phyloP scores from a whole-genome alignment of 495 filamentous ascomycete genomes.

The Penicillium robsamsonii region DNA sequence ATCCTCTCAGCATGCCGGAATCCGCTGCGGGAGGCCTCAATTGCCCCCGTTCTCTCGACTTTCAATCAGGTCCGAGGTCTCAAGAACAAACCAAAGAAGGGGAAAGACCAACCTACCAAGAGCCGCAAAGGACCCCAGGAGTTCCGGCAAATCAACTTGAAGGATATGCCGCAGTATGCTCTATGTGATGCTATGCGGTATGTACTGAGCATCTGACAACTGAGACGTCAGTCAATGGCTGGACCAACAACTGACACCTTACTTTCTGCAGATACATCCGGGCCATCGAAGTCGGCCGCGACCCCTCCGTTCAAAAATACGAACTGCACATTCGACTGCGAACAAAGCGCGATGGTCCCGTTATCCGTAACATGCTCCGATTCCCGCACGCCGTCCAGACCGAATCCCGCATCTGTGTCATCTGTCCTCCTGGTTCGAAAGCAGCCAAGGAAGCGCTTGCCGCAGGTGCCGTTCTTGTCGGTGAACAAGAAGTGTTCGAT shows the following conservation, averaged over 20 bases:
- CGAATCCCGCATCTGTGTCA: constrained; percentile 80
- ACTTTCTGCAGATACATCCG: constrained; percentile 68
- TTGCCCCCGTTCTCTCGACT: constrained; percentile 34
- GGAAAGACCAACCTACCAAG: constrained; percentile 55
- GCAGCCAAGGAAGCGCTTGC: constrained; percentile 64
- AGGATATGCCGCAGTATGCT: constrained; percentile 64
- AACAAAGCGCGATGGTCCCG: constrained; percentile 76
- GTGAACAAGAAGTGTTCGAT: constrained; percentile 82
- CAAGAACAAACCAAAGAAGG: constrained; percentile 37
- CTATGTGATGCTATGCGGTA: constrained; percentile 94
- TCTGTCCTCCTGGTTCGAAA: constrained; percentile 74
- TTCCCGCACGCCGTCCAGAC: constrained; percentile 87
- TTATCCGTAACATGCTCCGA: constrained; percentile 80
- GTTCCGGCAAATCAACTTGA: constrained; percentile 61
- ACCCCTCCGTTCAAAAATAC: constrained; percentile 74
- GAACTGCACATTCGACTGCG: constrained; percentile 78
- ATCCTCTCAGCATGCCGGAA: constrained; percentile 39
- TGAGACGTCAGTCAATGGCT: background rate
- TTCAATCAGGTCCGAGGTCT: constrained; percentile 42
- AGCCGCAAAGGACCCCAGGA: constrained; percentile 62
- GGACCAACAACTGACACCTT: constrained; percentile 14
- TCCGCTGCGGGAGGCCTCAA: constrained; percentile 31
- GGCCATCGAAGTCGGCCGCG: constrained; percentile 83
- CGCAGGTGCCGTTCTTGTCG: constrained; percentile 77
- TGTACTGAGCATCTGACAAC: constrained; percentile 17